Conservation (phyloP, 2,329 filamentous ascomycete species). For the Penicillium decumbens region DNA sequence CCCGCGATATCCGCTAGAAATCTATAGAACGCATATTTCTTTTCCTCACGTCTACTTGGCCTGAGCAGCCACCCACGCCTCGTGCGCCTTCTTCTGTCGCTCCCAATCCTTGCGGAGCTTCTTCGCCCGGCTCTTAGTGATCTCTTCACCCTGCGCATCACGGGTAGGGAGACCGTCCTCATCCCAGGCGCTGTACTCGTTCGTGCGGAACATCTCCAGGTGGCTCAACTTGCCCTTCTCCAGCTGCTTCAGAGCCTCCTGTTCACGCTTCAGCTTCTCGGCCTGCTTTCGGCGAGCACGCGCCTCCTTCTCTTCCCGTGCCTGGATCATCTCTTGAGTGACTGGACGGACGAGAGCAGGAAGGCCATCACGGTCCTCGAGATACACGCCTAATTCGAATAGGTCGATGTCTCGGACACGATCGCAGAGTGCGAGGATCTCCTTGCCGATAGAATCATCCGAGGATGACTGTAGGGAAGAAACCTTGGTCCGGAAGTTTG, state of each 20-base stretch:
- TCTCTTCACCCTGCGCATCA: slow-evolving; percentile 70
- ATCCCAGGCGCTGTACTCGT: slow-evolving; percentile 73
- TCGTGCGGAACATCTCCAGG: slow-evolving; percentile 54
- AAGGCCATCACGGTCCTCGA: slow-evolving; percentile 70
- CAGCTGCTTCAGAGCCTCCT: slow-evolving; percentile 49
- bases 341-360: slow-evolving; percentile 69
- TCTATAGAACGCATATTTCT: slow-evolving; percentile 1
- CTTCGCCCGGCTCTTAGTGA: slow-evolving; percentile 75
- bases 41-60: slow-evolving; percentile 13
- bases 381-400: slow-evolving; percentile 76
- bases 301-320: slow-evolving; percentile 52
- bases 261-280: slow-evolving; percentile 57
- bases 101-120: slow-evolving; percentile 87
- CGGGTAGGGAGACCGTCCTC: slow-evolving; percentile 73
- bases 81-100: slow-evolving; percentile 68
- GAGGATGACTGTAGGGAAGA: slow-evolving; percentile 36
- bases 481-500: slow-evolving; percentile 40
- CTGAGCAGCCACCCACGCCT: slow-evolving; percentile 24
- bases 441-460: slow-evolving; percentile 58
- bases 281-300: slow-evolving; percentile 46
- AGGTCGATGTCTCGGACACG: slow-evolving; percentile 74
- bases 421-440: slow-evolving; percentile 72
- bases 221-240: slow-evolving; percentile 57
- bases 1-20: slow-evolving; percentile 1
- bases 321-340: slow-evolving; percentile 54